These are phyloP conservation scores for Penicillium sp. DNA, from an alignment of 2,329 filamentous ascomycete species.

Conservation along the genomic window DNA sequence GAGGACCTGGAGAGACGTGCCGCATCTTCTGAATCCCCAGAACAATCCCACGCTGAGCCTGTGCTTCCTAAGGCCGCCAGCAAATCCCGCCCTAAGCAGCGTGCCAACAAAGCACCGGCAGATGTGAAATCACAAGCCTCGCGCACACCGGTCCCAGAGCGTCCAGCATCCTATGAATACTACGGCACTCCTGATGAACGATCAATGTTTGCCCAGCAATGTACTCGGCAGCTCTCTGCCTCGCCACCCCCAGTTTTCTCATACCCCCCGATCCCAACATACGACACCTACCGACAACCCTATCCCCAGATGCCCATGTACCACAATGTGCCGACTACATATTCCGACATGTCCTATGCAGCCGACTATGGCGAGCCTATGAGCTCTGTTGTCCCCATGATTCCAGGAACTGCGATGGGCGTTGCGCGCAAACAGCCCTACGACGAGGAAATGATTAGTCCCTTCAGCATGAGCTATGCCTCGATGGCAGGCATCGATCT, in stretches of 20 bases:
- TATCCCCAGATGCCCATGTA: conserved; percentile 43
- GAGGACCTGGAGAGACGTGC: conserved; percentile 67
- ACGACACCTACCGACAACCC: conserved; percentile 47
- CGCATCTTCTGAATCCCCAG: conserved; percentile 64
- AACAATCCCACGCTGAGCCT: conserved; percentile 61
- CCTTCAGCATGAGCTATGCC: conserved; percentile 65
- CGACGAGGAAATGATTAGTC: conserved; percentile 61
- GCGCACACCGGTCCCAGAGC: conserved; percentile 29
- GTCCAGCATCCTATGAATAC: conserved; percentile 40
- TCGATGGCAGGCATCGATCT: conserved; percentile 63
- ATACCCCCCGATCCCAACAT: conserved; percentile 54
- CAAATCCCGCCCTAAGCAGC: conserved; percentile 32
- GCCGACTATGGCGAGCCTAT: conserved; percentile 45
- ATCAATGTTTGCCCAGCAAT: conserved; percentile 62
- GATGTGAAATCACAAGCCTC: conserved; percentile 28
- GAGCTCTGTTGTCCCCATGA: conserved; percentile 49
- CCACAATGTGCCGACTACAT: conserved; percentile 36
- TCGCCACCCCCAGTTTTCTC: conserved; percentile 62
- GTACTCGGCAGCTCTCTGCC: conserved; percentile 62
- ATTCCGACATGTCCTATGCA: conserved; percentile 40
- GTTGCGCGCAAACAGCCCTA: conserved; percentile 53
- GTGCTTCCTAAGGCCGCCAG: conserved; percentile 36
- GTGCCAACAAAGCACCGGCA: conserved; percentile 30
- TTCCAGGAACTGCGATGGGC: conserved; percentile 51
- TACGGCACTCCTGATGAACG: conserved; percentile 52